These are phyloP conservation scores for Suhomyces xylopsoci DNA, from an alignment of 805 yeast genomes.

Conservation along the genomic window DNA sequence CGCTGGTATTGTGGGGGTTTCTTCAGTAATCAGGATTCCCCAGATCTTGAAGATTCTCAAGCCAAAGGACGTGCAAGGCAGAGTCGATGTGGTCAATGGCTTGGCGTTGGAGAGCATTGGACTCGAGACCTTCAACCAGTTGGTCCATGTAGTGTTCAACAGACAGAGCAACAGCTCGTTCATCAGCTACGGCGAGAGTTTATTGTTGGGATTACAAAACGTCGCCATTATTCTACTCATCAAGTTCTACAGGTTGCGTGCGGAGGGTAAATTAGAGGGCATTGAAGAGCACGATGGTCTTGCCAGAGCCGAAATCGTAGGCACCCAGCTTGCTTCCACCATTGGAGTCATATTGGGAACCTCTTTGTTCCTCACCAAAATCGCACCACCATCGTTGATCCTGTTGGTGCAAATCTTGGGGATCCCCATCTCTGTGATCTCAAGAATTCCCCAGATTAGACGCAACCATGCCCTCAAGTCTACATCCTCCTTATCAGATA, in stretches of 20 bases:
- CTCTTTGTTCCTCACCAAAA: slow-evolving; percentile 26
- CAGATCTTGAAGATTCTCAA: slow-evolving; percentile 35
- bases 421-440: slow-evolving; percentile 36
- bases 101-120: slow-evolving; percentile 34
- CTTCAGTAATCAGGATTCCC: slow-evolving; percentile 39
- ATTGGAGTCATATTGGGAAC: slow-evolving; percentile 25
- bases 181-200: slow-evolving; percentile 39
- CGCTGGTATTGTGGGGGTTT: slow-evolving; percentile 33
- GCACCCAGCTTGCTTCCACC: slow-evolving; percentile 23
- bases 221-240: slow-evolving; percentile 33
- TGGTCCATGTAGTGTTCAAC: slow-evolving; percentile 40
- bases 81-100: slow-evolving; percentile 34
- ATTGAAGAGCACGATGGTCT: background rate
- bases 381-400: slow-evolving; percentile 29
- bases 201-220: slow-evolving; percentile 39
- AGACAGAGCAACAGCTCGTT: slow-evolving; percentile 32
- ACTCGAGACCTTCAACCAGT: slow-evolving; percentile 35
- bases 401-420: slow-evolving; percentile 32
- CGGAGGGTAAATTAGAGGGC: slow-evolving; percentile 4
- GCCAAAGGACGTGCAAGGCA: slow-evolving; percentile 22
- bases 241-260: slow-evolving; percentile 29
- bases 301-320: slow-evolving; percentile 4
- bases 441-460: slow-evolving; percentile 40
- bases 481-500: slow-evolving; percentile 34
- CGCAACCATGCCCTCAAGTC: slow-evolving; percentile 33